These are phyloP conservation scores for Hypholoma fasciculare DNA, from an alignment of 768 basidiomycete species.

Conservation along the genomic window DNA sequence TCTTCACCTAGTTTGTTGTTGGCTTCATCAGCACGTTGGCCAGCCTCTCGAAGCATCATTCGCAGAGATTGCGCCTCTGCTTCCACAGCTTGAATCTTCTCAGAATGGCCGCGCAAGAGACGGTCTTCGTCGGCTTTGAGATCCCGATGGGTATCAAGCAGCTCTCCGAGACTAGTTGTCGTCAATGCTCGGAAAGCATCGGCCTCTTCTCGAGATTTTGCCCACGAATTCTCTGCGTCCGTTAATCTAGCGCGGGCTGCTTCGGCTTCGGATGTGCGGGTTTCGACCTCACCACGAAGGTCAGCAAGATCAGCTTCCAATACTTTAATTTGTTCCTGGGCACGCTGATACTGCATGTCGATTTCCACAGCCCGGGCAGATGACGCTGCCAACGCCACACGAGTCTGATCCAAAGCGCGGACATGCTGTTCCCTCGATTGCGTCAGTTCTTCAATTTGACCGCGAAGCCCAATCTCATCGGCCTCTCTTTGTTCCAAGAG, in stretches of 20 bases:
- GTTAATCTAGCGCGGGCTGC: slow-evolving; percentile 60
- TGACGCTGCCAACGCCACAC: slow-evolving; percentile 72
- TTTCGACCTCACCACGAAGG: slow-evolving; percentile 79
- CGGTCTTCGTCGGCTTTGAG: slow-evolving; percentile 85
- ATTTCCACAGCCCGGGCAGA: slow-evolving; percentile 79
- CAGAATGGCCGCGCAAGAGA: slow-evolving; percentile 69
- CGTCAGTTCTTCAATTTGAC: slow-evolving; percentile 71
- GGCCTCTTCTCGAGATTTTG: slow-evolving; percentile 90
- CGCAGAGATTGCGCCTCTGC: slow-evolving; percentile 75
- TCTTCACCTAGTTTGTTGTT: slow-evolving; percentile 69
- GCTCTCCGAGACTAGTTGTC: slow-evolving; percentile 81
- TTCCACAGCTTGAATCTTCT: slow-evolving; percentile 82
- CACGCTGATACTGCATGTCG: slow-evolving; percentile 69
- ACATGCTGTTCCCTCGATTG: slow-evolving; percentile 82
- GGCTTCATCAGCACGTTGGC: slow-evolving; percentile 68
- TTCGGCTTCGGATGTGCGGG: slow-evolving; percentile 73
- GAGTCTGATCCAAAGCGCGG: slow-evolving; percentile 84
- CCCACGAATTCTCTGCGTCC: slow-evolving; percentile 89
- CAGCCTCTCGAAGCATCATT: slow-evolving; percentile 76
- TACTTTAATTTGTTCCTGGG: slow-evolving; percentile 64
- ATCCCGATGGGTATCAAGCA: slow-evolving; percentile 86
- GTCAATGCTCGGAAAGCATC: slow-evolving; percentile 87
- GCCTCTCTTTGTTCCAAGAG: slow-evolving; percentile 76
- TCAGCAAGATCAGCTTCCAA: slow-evolving; percentile 81
- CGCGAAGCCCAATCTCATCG: slow-evolving; percentile 63